Evolutionary conservation across 208 protist species (phyloP).

Genomic region (Leishmania arabica): DNA sequence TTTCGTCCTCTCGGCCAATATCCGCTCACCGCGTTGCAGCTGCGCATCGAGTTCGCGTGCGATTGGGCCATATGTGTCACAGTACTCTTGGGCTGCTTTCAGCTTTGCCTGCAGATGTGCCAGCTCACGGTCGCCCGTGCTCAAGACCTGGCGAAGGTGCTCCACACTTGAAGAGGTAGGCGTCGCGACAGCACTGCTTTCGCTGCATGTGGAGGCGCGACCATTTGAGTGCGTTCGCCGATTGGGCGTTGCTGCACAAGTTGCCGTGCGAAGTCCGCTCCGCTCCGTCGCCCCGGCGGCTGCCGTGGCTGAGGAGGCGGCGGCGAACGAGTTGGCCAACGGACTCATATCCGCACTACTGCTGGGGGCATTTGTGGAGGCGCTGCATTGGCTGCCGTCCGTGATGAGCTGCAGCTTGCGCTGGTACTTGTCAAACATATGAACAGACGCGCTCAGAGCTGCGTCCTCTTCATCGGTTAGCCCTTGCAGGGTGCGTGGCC

Average conservation of each 20-base stretch:
- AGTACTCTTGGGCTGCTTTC: slow-evolving; percentile 14
- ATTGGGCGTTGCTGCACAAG: not conserved
- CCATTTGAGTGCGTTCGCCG: not conserved
- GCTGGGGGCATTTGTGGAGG: slow-evolving; percentile 7
- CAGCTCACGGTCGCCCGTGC: slow-evolving; percentile 17
- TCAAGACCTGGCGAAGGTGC: slow-evolving; percentile 17
- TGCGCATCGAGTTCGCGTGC: slow-evolving; percentile 24
- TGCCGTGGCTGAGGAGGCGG: not conserved
- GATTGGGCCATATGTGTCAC: slow-evolving; percentile 20
- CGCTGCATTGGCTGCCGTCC: not conserved
- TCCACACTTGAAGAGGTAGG: slow-evolving; percentile 4
- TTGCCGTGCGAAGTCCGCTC: not conserved
- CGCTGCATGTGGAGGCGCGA: not conserved
- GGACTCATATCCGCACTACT: slow-evolving; percentile 13
- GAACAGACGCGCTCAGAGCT: slow-evolving; percentile 30
- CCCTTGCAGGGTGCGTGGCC: slow-evolving; percentile 40
- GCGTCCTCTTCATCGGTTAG: slow-evolving; percentile 48
- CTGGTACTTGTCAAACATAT: slow-evolving; percentile 43
- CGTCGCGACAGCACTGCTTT: not conserved
- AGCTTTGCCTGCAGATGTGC: slow-evolving; percentile 20
- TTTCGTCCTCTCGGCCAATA: slow-evolving; percentile 16
- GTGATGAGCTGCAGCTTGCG: slow-evolving; percentile 22
- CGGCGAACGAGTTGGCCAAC: not conserved
- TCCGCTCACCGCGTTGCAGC: slow-evolving; percentile 15
- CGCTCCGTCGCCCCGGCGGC: not conserved